Evolutionary conservation across 495 filamentous ascomycete species (phyloP).

Genomic region (Neurospora hispaniola): DNA sequence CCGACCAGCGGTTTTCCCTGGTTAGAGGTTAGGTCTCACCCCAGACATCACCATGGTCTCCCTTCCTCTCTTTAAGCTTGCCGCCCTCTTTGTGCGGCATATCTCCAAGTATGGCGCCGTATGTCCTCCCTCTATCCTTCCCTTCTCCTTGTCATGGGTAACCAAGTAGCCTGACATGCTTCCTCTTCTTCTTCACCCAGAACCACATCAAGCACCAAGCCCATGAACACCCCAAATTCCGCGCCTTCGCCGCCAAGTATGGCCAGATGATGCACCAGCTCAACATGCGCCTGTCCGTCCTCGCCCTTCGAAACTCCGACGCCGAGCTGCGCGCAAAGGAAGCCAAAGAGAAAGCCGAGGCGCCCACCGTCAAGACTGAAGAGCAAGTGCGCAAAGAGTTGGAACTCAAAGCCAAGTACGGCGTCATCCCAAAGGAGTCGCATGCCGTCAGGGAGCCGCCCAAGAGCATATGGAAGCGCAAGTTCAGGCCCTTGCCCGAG

Average conservation of each 20-base stretch:
- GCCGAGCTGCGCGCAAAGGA: constrained; percentile 43
- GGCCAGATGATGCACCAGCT: constrained; percentile 76
- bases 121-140: neutral
- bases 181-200: constrained; percentile 32
- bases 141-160: neutral
- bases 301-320: constrained; percentile 68
- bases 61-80: constrained; percentile 38
- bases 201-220: constrained; percentile 91
- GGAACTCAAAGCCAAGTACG: constrained; percentile 35
- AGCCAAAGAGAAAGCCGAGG: constrained; percentile 54
- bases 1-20: neutral
- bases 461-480: constrained; percentile 39
- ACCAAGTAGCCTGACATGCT: neutral
- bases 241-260: constrained; percentile 56
- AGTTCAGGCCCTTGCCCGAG: constrained; percentile 68
- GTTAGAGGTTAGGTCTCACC: neutral
- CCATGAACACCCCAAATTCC: constrained; percentile 86
- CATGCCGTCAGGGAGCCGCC: constrained; percentile 23
- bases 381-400: constrained; percentile 57
- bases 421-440: constrained; percentile 25
- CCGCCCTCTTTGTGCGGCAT: constrained; percentile 38
- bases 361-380: constrained; percentile 72
- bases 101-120: constrained; percentile 54
- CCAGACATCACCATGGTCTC: constrained; percentile 36
- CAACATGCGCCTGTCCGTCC: constrained; percentile 87